These are phyloP conservation scores for Blumeria graminis DNA, from an alignment of 2,329 filamentous ascomycete species.

Conservation along the genomic window DNA sequence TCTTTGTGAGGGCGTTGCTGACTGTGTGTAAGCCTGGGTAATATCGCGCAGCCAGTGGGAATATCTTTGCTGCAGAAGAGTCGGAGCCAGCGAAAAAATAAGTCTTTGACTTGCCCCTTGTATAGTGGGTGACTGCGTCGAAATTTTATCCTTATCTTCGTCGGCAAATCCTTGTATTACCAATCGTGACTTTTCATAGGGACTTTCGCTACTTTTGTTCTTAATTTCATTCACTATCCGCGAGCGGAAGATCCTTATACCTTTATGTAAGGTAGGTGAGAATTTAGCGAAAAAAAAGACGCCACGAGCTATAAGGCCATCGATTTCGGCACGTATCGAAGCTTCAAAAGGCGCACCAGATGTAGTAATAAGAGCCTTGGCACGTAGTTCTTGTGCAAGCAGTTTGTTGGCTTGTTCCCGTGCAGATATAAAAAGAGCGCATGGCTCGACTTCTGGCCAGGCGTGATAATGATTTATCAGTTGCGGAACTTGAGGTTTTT, in stretches of 20 bases:
- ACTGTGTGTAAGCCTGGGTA: slow-evolving; percentile 1
- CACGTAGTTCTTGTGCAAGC: background rate
- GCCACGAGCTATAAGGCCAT: background rate
- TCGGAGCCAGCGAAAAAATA: background rate
- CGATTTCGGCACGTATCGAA: background rate
- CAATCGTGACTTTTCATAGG: background rate
- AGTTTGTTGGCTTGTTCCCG: background rate
- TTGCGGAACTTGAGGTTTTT: background rate
- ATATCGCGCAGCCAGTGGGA: slow-evolving; percentile 1
- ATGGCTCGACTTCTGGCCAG: background rate
- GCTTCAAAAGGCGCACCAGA: background rate
- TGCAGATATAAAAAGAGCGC: background rate
- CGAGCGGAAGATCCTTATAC: background rate
- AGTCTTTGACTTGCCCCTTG: slow-evolving; percentile 1
- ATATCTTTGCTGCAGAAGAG: background rate
- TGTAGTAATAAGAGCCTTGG: background rate
- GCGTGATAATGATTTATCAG: background rate
- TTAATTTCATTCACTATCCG: background rate
- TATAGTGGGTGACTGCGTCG: slow-evolving; percentile 4
- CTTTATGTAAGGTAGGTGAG: background rate
- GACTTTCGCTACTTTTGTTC: background rate
- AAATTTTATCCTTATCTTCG: slow-evolving; percentile 2
- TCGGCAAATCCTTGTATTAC: slow-evolving; percentile 3
- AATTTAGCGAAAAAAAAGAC: background rate
- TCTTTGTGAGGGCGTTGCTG: background rate